Percentiles rank a stretch among this genome's conserved stretches.
Evolutionary conservation across 2,329 filamentous ascomycete genomes (phyloP).

Genomic region (Paecilomyces sp.): DNA sequence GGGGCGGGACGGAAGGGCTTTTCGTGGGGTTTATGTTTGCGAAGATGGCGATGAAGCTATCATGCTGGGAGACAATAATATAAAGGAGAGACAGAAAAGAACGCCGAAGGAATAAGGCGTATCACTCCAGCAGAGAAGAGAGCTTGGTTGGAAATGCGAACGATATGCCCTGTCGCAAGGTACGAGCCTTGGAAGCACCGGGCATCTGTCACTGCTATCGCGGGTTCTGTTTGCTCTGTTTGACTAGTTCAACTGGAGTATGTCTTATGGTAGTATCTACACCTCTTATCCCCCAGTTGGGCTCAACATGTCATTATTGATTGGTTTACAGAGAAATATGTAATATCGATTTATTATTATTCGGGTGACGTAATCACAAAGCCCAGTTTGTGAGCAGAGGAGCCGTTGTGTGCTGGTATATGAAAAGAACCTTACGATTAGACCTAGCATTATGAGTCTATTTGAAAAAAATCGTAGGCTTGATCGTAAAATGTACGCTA

Average conservation of each 20-base stretch:
- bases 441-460: too few relatives aligned
- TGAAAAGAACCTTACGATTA: too few relatives aligned
- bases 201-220: not conserved
- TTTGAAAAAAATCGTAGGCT: not conserved
- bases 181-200: not conserved
- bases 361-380: not conserved
- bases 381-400: not conserved
- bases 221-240: slow-evolving; percentile 8
- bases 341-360: not conserved
- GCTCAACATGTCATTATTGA: not conserved
- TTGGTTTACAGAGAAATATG: not conserved
- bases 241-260: not conserved
- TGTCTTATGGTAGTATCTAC: too few relatives aligned
- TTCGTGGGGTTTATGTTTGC: slow-evolving; percentile 1
- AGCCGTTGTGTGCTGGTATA: not conserved
- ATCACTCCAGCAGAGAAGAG: not conserved
- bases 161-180: not conserved
- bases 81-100: not conserved
- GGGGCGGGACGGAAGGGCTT: not conserved
- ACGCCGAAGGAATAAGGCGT: not conserved
- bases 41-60: slow-evolving; percentile 3
- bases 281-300: not conserved
- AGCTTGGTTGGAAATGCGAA: not conserved
- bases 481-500: not conserved
- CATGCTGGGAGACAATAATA: slow-evolving; percentile 10